Evolutionary conservation across 371 early-diverging fungal species (phyloP).

Genomic region (Apophysomyces variabilis): DNA sequence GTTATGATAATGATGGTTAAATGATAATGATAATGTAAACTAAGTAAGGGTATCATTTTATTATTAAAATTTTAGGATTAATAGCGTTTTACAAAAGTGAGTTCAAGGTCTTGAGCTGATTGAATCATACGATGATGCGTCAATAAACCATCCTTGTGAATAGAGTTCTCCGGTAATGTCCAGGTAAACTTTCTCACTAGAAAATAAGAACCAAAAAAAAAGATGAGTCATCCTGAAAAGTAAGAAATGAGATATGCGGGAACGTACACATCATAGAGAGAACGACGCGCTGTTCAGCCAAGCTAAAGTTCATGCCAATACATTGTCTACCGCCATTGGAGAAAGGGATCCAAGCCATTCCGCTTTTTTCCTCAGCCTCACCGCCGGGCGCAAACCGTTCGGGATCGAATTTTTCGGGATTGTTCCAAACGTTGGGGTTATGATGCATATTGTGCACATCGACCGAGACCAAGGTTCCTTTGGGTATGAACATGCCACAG

Average conservation of each 20-base stretch:
- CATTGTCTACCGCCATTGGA: conserved; percentile 50
- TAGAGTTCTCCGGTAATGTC: conserved; percentile 21
- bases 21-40: too few relatives aligned
- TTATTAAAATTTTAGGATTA: too few relatives aligned
- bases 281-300: conserved; percentile 21
- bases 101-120: too few relatives aligned
- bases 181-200: conserved; percentile 29
- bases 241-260: too few relatives aligned
- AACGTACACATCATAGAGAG: conserved; percentile 23
- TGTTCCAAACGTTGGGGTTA: conserved; percentile 14
- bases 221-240: not conserved
- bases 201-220: not conserved
- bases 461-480: conserved; percentile 13
- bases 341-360: conserved; percentile 47
- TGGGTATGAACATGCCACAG: conserved; percentile 30
- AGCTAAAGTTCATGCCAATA: conserved; percentile 26
- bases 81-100: too few relatives aligned
- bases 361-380: conserved; percentile 18
- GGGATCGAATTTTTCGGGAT: conserved; percentile 20
- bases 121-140: too few relatives aligned
- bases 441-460: conserved; percentile 17
- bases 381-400: conserved; percentile 18
- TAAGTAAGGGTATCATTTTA: too few relatives aligned
- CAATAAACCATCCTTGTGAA: conserved; percentile 17
- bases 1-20: too few relatives aligned